phyloP scores from a whole-genome alignment of 2,329 filamentous ascomycete genomes.

The Waltergamsia citrina region DNA sequence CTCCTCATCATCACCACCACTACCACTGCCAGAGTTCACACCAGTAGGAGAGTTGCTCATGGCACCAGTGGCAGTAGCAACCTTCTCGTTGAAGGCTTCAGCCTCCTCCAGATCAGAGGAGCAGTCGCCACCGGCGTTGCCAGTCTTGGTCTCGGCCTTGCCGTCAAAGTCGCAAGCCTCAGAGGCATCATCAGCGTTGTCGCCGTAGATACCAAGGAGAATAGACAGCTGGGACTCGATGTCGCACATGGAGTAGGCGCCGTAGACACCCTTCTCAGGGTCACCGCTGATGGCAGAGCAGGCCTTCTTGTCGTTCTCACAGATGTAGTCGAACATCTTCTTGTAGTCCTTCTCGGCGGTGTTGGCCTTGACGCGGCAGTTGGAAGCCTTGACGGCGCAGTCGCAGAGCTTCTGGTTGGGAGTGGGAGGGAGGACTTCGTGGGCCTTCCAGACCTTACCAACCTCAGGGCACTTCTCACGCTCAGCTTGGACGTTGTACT shows the following conservation, averaged over 20 bases:
- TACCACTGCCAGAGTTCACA: slow-evolving; percentile 16
- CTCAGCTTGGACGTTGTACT: slow-evolving; percentile 49
- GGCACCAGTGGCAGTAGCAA: slow-evolving; percentile 34
- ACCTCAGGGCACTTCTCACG: slow-evolving; percentile 54
- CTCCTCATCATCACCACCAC: slow-evolving; percentile 10
- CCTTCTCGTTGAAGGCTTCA: slow-evolving; percentile 41
- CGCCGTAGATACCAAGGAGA: slow-evolving; percentile 66
- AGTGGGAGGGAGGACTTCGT: slow-evolving; percentile 64
- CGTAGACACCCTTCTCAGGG: slow-evolving; percentile 58
- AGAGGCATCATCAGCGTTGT: slow-evolving; percentile 38
- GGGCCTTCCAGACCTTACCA: slow-evolving; percentile 52
- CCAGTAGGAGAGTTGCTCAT: slow-evolving; percentile 16
- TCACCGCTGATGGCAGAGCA: slow-evolving; percentile 64
- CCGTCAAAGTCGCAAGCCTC: slow-evolving; percentile 65
- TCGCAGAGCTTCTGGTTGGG: slow-evolving; percentile 72
- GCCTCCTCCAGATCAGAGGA: slow-evolving; percentile 49
- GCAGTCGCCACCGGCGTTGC: slow-evolving; percentile 43
- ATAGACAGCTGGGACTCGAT: slow-evolving; percentile 62
- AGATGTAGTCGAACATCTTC: slow-evolving; percentile 66
- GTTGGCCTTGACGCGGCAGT: slow-evolving; percentile 55
- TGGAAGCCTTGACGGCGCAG: slow-evolving; percentile 72
- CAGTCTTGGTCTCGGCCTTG: slow-evolving; percentile 45
- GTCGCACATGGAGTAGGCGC: slow-evolving; percentile 71
- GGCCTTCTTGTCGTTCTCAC: slow-evolving; percentile 42
- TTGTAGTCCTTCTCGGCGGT: slow-evolving; percentile 51